Base-by-base conservation (phyloP, 768 basidiomycete species). In the Suillus subluteus region DNA sequence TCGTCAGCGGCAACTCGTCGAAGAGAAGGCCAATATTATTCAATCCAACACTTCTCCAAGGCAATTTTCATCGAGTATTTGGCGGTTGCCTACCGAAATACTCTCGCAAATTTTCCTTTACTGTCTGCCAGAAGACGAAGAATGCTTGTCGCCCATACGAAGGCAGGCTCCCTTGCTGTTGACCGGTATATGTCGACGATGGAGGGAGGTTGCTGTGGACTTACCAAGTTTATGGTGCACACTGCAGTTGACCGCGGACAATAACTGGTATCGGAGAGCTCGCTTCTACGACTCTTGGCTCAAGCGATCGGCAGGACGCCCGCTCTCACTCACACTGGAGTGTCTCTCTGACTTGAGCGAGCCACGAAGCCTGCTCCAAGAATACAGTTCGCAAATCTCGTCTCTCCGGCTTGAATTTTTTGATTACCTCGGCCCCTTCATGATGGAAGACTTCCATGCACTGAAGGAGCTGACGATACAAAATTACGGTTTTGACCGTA, bases 171-270 rank as follows among this genome's bases (percentile, higher is more conserved):
- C 85, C 21, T 66, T 82, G 41, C 52, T 82, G 8, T 68, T 86
- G n/a, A 74, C 79, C 26, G 71, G 71, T 44, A 79, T 86, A 13
- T 83, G 82, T 67, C 73, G 72, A 2, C 65, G 74, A 5, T 87
- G 86, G 86, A 79, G 79, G 66, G 64, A 72, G 11, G 64, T 86
- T 16, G 80, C 75, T 32, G 54, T 76, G 15, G 72, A 73, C 9
- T 81, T 81, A 0, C 82, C 86, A 6, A 76, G 75, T 62, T 73
- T 87, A 38, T 87, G 86, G 86, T 79, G 81, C 13, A 78, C 80
- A 1, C 82, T 87, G 2, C 23, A 15, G 9, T 70, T 76, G 41
- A 58, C 65, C 21, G 62, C 66, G 40, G 65, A 62, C 32, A 6
- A 56, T 65, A 41, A 38, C 38, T 62, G 58, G 13, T 56, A 63